Evolutionary conservation across 345 rosid species (phyloP), one percentile per base, ranked within the genome.

Genomic region (Bruguiera parviflora): DNA sequence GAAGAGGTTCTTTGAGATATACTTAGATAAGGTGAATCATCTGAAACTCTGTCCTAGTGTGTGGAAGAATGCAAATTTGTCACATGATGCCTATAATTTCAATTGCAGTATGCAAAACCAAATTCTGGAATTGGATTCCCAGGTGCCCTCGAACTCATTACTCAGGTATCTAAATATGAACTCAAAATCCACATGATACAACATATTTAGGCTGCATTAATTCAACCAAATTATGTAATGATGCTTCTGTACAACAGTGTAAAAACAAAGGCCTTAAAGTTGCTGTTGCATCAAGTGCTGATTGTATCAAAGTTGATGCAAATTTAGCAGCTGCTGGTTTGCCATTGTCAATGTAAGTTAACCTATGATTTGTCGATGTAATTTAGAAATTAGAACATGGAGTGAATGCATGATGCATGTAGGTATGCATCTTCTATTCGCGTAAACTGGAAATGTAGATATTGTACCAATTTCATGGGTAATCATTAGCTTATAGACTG

Each of bases 231-330:
- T 24, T 24, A 25, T 20, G 67, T 60, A 58, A 65, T 18, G 21
- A 51, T 35, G 53, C 49, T 63, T 39, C 28, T 59, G 71, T 65
- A 18, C 64, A 71, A 75, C 82, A 87, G 98, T 91, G 97, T 82
- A 91, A 91, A 82, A 84, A 73, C 77, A 82, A 79, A 80, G 96
- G 97, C 59, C 89, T 95, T 11, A 95, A 91, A 80, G 97, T 91
- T 47, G 96, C 97, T 63, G 97, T 91, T 79, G 97, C 97, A 9
- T 95, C 96, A 57, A 95, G 97, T 55, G 99, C 99, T 64, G 99
- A 91, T 72, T 93, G 96, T 49, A 75, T 95, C 75, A 95, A 95
- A 84, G 99, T 95, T 33, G 87, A 95, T 78, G 97, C 96, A 60
- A 95, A 95, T 80, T 84, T 95, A 69, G 90, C 83, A 65, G 96